These are phyloP conservation scores for Neofusicoccum umdonicola DNA, from an alignment of 2,329 filamentous ascomycete genomes.

Conservation along the genomic window DNA sequence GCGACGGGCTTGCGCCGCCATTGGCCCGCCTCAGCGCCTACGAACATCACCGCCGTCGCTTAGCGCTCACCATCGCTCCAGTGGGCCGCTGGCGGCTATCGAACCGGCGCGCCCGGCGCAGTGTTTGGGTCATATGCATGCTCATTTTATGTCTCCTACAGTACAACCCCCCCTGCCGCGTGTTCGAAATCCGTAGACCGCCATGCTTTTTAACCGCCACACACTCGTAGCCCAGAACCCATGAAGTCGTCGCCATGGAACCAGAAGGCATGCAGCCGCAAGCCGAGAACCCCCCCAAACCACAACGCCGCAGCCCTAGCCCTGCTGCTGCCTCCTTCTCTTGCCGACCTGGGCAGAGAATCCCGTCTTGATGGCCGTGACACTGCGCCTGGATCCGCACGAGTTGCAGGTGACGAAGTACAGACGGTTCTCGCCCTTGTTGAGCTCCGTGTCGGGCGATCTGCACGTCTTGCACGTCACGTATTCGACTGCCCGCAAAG, in stretches of 20 bases:
- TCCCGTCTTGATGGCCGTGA: slow-evolving; percentile 99
- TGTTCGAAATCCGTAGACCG: background rate
- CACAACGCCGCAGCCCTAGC: slow-evolving; percentile 49
- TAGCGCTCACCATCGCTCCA: slow-evolving; percentile 3
- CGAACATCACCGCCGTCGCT: slow-evolving; percentile 3
- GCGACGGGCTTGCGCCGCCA: background rate
- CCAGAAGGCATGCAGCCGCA: background rate
- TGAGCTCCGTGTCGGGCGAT: slow-evolving; percentile 90
- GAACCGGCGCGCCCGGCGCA: background rate
- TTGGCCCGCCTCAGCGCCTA: slow-evolving; percentile 5
- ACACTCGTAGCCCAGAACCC: background rate
- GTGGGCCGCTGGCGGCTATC: slow-evolving; percentile 4
- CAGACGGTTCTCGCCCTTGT: slow-evolving; percentile 97
- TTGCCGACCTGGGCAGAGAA: slow-evolving; percentile 99
- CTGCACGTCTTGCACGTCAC: slow-evolving; percentile 99
- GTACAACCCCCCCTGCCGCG: background rate
- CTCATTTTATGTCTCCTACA: slow-evolving; percentile 10
- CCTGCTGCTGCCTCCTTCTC: slow-evolving; percentile 90
- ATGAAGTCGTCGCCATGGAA: slow-evolving; percentile 4
- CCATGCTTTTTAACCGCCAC: slow-evolving; percentile 12
- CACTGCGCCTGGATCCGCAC: slow-evolving; percentile 67
- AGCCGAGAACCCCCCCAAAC: background rate
- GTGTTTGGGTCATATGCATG: background rate
- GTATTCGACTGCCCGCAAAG: slow-evolving; percentile 68
- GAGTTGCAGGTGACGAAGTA: slow-evolving; percentile 97